These are phyloP conservation scores for Chalciporus sphaerocephalus DNA, from an alignment of 768 basidiomycete species.

Conservation along the genomic window DNA sequence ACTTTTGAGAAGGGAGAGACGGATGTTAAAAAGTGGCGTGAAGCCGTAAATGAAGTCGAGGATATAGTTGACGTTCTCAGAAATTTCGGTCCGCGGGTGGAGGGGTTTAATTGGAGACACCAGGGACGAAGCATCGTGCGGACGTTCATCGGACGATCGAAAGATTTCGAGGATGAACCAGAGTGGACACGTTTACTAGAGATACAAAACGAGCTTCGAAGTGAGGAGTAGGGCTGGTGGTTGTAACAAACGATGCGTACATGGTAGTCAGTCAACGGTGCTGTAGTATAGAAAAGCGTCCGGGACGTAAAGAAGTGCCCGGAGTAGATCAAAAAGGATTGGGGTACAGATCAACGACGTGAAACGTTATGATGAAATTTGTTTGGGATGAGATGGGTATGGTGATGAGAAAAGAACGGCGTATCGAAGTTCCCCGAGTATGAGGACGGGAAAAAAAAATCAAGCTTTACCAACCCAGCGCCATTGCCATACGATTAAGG, in stretches of 20 bases:
- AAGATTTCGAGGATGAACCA: conserved; percentile 83
- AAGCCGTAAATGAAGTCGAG: conserved; percentile 73
- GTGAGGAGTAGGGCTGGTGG: conserved; percentile 14
- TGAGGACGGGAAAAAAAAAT: conserved; percentile 2
- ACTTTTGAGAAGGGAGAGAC: conserved; percentile 64
- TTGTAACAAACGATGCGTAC: conserved; percentile 17
- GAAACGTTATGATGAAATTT: not conserved
- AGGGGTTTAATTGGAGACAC: conserved; percentile 68
- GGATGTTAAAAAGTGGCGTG: conserved; percentile 64
- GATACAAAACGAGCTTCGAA: conserved; percentile 38
- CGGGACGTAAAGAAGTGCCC: not conserved
- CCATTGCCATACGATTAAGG: conserved; percentile 66
- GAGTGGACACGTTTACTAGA: conserved; percentile 72
- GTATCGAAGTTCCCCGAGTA: not conserved
- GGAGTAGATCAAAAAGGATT: not conserved
- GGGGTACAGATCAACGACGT: not conserved
- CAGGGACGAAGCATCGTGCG: conserved; percentile 84
- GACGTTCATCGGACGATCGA: conserved; percentile 84
- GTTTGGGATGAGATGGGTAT: not conserved
- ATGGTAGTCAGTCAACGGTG: not conserved
- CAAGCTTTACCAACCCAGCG: conserved; percentile 47
- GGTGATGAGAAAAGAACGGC: conserved; percentile 7
- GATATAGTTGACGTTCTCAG: conserved; percentile 79
- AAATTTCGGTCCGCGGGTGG: conserved; percentile 74
- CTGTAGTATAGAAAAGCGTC: not conserved